Base-by-base conservation (phyloP, 768 basidiomycete genomes). In the Psilocybe subaeruginosa region DNA sequence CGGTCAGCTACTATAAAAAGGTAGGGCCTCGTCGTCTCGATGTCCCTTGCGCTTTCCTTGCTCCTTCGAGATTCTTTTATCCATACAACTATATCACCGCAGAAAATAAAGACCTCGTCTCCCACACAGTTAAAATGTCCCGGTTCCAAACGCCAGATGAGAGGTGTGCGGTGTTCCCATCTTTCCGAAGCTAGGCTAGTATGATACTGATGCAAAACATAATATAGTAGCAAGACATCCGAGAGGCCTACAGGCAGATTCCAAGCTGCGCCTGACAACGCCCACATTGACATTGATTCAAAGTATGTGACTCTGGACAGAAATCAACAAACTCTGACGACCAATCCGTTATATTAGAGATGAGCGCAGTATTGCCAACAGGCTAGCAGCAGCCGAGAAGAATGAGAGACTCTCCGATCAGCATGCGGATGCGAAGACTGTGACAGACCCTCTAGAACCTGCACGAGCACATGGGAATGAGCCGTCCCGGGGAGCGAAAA, bases 391-490 rank as follows among this genome's bases (percentile, higher is more conserved):
- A 50, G 77, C 76, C 4, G 66, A 72, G 27, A 68, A 69, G 45
- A 60, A 58, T 5, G 72, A 74, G 11, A 54, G 45, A 4, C 70
- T 72, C 8, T 63, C 61, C 12, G 71, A 77, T 48, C 54, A 76
- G n/a, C 73, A 75, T 29, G 75, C 77, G 47, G 73, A 77, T 43
- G 59, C 66, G 4, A 68, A 76, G 45, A 77, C 77, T 0, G 69
- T 75, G 31, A 70, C 71, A 0, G 78, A 86, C 58, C 85, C 86
- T 11, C 68, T 82, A 29, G 77, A 76, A 48, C 82, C 82, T 8
- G 85, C 85, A 0, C 71, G 69, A n/a, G 68, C 75, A 14, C 86
- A 87, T 56, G 84, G 85, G 0, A 79, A 88, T 64, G 73, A 86
- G 62, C 86, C 87, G 0, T 85, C 85, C 0, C 72, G 78, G 41